phyloP scores from a whole-genome alignment of 805 yeast species.

The Zygoascus tannicola region DNA sequence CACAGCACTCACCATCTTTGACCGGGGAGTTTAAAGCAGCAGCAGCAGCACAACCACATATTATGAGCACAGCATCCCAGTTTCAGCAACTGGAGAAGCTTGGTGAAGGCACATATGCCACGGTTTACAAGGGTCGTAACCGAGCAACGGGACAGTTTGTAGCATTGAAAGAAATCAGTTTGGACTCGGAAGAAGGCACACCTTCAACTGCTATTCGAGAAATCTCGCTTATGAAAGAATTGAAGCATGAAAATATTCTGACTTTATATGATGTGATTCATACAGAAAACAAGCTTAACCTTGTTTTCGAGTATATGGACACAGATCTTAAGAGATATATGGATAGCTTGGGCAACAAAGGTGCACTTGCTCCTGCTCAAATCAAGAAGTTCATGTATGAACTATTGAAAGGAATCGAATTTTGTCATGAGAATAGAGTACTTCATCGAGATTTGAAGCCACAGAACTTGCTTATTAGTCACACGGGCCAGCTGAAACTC shows the following conservation, averaged over 20 bases:
- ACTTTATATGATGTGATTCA: constrained; percentile 92
- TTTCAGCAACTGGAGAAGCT: constrained; percentile 77
- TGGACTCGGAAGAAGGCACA: constrained; percentile 96
- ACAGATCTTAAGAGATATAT: constrained; percentile 88
- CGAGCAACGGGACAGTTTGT: constrained; percentile 81
- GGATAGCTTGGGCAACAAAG: constrained; percentile 74
- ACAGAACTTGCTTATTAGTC: constrained; percentile 80
- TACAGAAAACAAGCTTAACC: constrained; percentile 87
- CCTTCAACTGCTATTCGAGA: constrained; percentile 98
- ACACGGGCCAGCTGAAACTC: constrained; percentile 82
- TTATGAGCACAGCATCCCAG: constrained; percentile 31
- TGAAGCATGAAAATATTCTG: constrained; percentile 87
- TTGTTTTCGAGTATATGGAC: constrained; percentile 91
- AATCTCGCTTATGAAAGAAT: constrained; percentile 88
- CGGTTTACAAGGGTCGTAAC: constrained; percentile 92
- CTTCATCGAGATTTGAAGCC: constrained; percentile 84
- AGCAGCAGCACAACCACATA: no score
- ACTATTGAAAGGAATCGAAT: constrained; percentile 77
- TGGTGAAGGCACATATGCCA: constrained; percentile 96
- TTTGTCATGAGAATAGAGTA: constrained; percentile 79
- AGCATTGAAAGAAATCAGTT: constrained; percentile 87
- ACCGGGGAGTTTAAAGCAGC: no score
- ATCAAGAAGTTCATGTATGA: constrained; percentile 93
- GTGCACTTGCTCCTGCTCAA: constrained; percentile 62
- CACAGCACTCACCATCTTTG: no score